These are phyloP conservation scores for Mimosa bimucronata DNA, from an alignment of 306 rosid genomes.

Conservation along the genomic window DNA sequence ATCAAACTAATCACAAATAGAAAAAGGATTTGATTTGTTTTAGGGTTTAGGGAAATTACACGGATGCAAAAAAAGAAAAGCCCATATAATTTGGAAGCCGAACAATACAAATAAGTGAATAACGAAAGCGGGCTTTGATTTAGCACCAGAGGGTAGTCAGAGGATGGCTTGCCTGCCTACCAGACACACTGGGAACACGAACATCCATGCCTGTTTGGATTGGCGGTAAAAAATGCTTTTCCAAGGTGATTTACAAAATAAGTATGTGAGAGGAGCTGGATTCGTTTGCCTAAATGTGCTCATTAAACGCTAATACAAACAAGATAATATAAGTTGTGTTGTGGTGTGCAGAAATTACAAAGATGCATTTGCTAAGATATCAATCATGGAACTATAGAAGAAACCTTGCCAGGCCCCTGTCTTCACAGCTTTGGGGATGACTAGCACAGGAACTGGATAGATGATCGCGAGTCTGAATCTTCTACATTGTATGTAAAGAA, in stretches of 20 bases:
- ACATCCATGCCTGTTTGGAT: neutral
- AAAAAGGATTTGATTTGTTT: neutral
- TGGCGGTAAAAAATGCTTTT: no score
- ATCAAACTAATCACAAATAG: neutral
- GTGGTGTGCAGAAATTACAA: neutral
- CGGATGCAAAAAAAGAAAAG: no score
- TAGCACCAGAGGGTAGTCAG: neutral
- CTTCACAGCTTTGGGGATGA: neutral
- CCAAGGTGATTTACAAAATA: no score
- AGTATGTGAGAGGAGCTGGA: no score
- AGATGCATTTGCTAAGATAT: neutral
- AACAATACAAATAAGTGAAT: conserved; percentile 13
- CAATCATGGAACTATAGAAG: neutral
- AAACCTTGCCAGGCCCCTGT: conserved; percentile 19
- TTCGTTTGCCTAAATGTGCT: no score
- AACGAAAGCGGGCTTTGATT: neutral
- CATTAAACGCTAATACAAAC: no score
- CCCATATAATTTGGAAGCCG: neutral
- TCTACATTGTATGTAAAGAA: neutral
- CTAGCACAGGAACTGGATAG: neutral
- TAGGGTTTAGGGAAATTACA: no score
- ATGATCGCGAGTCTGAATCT: neutral
- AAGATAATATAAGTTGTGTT: neutral
- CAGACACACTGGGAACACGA: neutral
- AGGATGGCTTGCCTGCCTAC: neutral